phyloP scores from a whole-genome alignment of 768 basidiomycete genomes.

The Daedaleopsis sinensis region DNA sequence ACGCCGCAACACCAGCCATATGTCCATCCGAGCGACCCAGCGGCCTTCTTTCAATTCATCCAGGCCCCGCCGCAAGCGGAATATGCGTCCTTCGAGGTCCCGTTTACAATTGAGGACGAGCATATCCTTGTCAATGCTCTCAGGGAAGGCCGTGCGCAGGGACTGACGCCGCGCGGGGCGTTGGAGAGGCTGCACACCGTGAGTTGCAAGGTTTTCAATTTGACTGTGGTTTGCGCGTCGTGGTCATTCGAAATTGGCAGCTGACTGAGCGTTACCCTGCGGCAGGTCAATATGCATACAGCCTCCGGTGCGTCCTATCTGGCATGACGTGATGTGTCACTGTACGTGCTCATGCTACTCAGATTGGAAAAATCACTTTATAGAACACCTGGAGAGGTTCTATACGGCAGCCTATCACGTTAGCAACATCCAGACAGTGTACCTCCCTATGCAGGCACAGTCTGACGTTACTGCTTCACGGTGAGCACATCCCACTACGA shows the following conservation, averaged over 20 bases:
- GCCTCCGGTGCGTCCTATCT: background rate
- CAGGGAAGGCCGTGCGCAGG: background rate
- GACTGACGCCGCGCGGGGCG: background rate
- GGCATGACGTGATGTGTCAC: background rate
- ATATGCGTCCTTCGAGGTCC: too few species aligned
- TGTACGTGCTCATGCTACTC: background rate
- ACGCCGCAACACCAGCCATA: too few species aligned
- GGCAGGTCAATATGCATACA: background rate
- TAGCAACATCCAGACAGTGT: background rate
- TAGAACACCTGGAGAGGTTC: background rate
- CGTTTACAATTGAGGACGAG: background rate
- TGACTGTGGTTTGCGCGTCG: too few species aligned
- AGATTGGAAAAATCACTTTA: conserved; percentile 1
- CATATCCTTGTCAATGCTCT: background rate
- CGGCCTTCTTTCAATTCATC: too few species aligned
- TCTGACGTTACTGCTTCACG: too few species aligned
- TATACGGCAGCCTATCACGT: background rate
- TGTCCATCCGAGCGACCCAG: too few species aligned
- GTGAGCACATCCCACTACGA: too few species aligned
- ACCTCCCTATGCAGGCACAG: too few species aligned
- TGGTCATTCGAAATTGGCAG: background rate
- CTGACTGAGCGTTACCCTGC: background rate
- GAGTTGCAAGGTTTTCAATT: background rate
- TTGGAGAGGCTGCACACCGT: conserved; percentile 1
- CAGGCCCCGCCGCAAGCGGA: too few species aligned